These are phyloP conservation scores for Phascolomyces articulosus DNA, from an alignment of 371 early-diverging fungal species.

Conservation along the genomic window DNA sequence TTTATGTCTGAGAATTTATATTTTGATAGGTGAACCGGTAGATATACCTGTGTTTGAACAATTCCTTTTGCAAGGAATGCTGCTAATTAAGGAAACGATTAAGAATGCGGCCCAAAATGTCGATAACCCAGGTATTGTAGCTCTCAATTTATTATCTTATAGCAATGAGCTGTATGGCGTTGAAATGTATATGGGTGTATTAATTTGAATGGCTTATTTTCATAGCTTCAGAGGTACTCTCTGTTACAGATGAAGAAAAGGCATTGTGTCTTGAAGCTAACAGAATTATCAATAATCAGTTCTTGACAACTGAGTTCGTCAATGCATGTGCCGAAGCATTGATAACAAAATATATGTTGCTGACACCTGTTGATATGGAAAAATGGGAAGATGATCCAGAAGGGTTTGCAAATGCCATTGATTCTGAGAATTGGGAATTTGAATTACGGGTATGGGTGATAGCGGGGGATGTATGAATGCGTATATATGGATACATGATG, in stretches of 20 bases:
- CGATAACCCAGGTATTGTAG: constrained; percentile 26
- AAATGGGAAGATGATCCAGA: constrained; percentile 91
- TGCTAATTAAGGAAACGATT: constrained; percentile 69
- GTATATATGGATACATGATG: no score
- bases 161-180: no score
- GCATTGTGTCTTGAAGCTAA: constrained; percentile 54
- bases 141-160: no score
- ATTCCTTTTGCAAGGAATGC: constrained; percentile 70
- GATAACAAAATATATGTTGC: constrained; percentile 75
- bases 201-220: no score
- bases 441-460: constrained; percentile 78
- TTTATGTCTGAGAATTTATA: background rate
- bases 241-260: constrained; percentile 54
- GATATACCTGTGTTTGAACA: constrained; percentile 19
- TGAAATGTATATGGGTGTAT: no score
- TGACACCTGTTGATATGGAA: constrained; percentile 70
- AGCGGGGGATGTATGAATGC: no score
- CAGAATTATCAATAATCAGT: constrained; percentile 60
- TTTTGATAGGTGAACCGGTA: constrained; percentile 1
- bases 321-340: constrained; percentile 65
- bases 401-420: constrained; percentile 79
- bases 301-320: constrained; percentile 76
- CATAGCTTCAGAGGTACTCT: constrained; percentile 30
- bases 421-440: constrained; percentile 88
- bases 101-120: constrained; percentile 59